These are phyloP conservation scores for Fusarium lateritium DNA, from an alignment of 2,329 filamentous ascomycete species.

Conservation along the genomic window DNA sequence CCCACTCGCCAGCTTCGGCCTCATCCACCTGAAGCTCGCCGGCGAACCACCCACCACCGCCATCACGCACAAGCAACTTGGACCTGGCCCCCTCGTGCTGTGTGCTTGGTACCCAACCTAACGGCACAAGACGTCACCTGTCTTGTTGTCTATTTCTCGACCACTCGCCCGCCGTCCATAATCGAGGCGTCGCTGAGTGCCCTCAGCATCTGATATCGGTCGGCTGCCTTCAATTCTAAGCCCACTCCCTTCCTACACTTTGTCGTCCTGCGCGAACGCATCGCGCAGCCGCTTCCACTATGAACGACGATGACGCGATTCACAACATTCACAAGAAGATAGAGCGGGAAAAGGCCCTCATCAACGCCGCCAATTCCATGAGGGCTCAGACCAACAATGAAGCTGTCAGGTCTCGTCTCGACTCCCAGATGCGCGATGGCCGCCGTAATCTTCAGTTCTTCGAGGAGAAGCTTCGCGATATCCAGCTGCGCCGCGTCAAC, in stretches of 20 bases:
- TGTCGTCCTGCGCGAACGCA: conserved; percentile 57
- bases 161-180: conserved; percentile 25
- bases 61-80: conserved; percentile 21
- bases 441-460: conserved; percentile 95
- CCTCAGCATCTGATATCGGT: conserved; percentile 38
- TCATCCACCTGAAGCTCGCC: conserved; percentile 35
- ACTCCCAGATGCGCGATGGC: conserved; percentile 94
- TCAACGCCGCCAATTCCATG: conserved; percentile 95
- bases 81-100: conserved; percentile 20
- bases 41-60: conserved; percentile 25
- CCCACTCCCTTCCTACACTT: conserved; percentile 23
- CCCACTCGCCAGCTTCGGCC: conserved; percentile 39
- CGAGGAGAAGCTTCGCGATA: conserved; percentile 89
- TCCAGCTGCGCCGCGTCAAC: conserved; percentile 84
- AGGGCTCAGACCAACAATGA: conserved; percentile 96
- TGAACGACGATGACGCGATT: conserved; percentile 76
- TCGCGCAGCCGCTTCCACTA: conserved; percentile 63
- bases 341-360: conserved; percentile 94
- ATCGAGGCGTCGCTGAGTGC: conserved; percentile 30
- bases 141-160: conserved; percentile 29
- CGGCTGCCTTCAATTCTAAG: conserved; percentile 24
- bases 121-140: conserved; percentile 36
- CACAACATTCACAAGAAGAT: conserved; percentile 96
- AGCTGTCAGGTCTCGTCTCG: conserved; percentile 88
- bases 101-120: conserved; percentile 31